Base-by-base conservation (phyloP, 192 early-diverging fungal genomes). In the Podila epicladia region DNA sequence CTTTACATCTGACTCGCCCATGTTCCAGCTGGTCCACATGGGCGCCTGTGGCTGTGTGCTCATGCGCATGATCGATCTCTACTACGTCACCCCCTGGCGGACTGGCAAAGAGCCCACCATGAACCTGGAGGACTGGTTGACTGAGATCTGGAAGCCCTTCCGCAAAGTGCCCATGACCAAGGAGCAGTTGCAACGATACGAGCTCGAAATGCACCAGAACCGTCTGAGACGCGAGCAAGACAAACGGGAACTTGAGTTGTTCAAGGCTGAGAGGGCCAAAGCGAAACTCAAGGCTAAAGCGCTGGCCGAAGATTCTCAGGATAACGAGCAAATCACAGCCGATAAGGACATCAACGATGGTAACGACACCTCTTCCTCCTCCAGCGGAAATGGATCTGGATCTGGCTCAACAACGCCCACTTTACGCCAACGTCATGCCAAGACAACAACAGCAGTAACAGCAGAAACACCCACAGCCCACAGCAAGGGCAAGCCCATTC, bases 131-230 rank as follows among this genome's bases (percentile, higher is more conserved):
- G 76, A 79, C 32, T 79, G 76, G 76, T 72, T 53, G 60, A 48
- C 33, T 22, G 76, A 79, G 70, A 38, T 64, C 60, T 79, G 76
- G 76, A 41, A 62, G 31, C 76, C 76, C 60, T 79, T 79, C 76
- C 76, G 76, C 31, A 79, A 79, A 48, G 62, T 79, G 3, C 76
- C 76, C 35, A 62, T 79, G 69, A 72, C 33, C 38, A 79, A 79
- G 45, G 70, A 72, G 12, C 76, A 79, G 45, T 60, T 79, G 31
- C 69, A 79, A 24, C 64, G 70, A 12, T 64, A 28, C 17, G 76
- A 79, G 33, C 69, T 79, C 51, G 76, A 79, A 31, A 13, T 63
- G 17, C 76, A 79, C 15, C 76, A 72, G 41, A 7, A 60, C 6
- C 61, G 65, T 4, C 64, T 79, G 35, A 64, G 64, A 29, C 64